Evolutionary conservation across 2,329 filamentous ascomycete genomes (phyloP).

Genomic region (Celoporthe dispersa): DNA sequence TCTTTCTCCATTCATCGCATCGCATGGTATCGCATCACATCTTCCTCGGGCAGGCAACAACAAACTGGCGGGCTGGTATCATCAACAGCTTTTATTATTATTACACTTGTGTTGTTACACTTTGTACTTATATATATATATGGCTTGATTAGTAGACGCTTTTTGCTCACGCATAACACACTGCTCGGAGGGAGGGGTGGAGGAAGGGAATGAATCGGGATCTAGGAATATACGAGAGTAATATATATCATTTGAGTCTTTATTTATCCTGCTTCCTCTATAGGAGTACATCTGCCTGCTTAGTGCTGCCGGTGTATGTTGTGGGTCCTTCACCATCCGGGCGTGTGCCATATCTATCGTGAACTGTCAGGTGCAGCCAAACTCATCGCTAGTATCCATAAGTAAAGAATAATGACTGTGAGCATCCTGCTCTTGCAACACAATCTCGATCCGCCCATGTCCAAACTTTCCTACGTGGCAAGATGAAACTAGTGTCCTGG

Average conservation of each 20-base stretch:
- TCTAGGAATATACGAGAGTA: neutral
- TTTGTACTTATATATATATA: neutral
- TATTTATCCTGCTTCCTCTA: neutral
- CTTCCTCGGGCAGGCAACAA: slow-evolving; percentile 5
- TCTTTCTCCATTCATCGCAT: neutral
- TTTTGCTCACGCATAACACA: slow-evolving; percentile 26
- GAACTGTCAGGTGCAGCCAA: too few species aligned
- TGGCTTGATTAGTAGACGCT: slow-evolving; percentile 17
- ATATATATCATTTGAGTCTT: neutral
- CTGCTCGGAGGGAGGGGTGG: neutral
- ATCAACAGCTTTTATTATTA: neutral
- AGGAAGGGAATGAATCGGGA: neutral
- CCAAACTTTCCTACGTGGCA: neutral
- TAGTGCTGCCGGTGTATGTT: neutral
- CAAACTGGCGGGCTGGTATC: neutral
- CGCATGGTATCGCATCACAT: neutral
- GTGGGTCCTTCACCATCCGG: neutral
- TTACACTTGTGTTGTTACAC: neutral
- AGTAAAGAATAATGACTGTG: neutral
- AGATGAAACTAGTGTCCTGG: neutral
- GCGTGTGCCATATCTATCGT: too few species aligned
- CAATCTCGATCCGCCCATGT: neutral
- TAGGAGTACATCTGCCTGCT: neutral
- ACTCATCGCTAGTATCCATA: too few species aligned
- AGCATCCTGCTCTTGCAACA: neutral